A percentile compares a stretch with the other conserved stretches of the same genome.
These are phyloP conservation scores for Calonectria hongkongensis DNA, from an alignment of 2,329 filamentous ascomycete genomes.

Conservation along the genomic window DNA sequence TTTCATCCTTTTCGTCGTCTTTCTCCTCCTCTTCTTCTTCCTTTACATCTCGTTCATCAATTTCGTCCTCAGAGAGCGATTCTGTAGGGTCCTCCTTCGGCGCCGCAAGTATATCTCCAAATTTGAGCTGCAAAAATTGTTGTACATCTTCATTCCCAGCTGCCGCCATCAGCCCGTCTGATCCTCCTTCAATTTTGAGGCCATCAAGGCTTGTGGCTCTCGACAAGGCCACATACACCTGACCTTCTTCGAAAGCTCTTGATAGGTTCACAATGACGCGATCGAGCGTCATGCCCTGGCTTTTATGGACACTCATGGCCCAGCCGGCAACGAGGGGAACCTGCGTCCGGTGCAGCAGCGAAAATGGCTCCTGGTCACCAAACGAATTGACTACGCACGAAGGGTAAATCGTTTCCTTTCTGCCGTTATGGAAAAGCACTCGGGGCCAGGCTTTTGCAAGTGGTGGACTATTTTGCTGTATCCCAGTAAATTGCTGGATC, in stretches of 20 bases:
- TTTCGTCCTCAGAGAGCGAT: no score
- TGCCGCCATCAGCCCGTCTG: background rate
- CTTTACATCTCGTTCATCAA: no score
- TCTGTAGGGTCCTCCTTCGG: no score
- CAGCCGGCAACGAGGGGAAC: constrained; percentile 76
- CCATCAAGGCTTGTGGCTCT: constrained; percentile 46
- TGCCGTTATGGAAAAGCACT: constrained; percentile 71
- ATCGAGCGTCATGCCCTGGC: constrained; percentile 77
- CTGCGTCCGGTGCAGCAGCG: constrained; percentile 73
- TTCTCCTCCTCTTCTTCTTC: no score
- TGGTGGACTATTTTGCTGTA: background rate
- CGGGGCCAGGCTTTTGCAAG: constrained; percentile 34
- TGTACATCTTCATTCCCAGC: constrained; percentile 34
- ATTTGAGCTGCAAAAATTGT: constrained; percentile 19
- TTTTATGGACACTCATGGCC: constrained; percentile 79
- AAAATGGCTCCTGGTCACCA: constrained; percentile 67
- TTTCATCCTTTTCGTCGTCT: no score
- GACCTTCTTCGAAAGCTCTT: constrained; percentile 72
- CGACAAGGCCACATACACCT: constrained; percentile 73
- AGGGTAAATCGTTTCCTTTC: constrained; percentile 67
- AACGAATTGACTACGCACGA: constrained; percentile 70
- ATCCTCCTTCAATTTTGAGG: constrained; percentile 40
- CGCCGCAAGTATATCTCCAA: constrained; percentile 10
- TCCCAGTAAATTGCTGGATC: constrained; percentile 39
- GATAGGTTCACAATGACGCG: constrained; percentile 73